These are phyloP conservation scores for Wilcoxina mikolae DNA, from an alignment of 495 filamentous ascomycete genomes.

Conservation along the genomic window DNA sequence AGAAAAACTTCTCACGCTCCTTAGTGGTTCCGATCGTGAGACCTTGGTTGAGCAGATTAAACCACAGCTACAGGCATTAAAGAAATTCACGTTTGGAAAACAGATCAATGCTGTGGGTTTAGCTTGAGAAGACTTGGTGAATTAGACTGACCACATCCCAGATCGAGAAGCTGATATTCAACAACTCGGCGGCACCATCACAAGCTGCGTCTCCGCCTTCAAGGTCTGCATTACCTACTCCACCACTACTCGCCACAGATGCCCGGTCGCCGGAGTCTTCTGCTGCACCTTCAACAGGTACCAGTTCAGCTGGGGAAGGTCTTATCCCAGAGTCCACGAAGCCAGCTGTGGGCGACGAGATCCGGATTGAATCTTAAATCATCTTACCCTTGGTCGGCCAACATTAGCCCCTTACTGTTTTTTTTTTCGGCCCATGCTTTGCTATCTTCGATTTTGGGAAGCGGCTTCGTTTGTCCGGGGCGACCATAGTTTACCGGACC, in stretches of 20 bases:
- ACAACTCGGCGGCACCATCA: constrained; percentile 26
- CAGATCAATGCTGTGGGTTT: constrained; percentile 41
- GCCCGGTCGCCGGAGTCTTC: constrained; percentile 37
- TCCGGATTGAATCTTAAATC: background rate
- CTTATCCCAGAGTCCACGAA: background rate
- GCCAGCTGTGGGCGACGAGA: background rate
- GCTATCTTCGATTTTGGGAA: background rate
- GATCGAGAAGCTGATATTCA: constrained; percentile 30
- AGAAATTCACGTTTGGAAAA: constrained; percentile 60
- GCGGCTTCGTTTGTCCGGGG: background rate
- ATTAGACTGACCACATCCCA: constrained; percentile 6
- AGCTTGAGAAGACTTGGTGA: background rate
- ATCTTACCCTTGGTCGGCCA: too few relatives aligned
- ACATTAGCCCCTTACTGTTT: background rate
- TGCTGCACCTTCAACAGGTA: constrained; percentile 34
- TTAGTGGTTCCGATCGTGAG: constrained; percentile 50
- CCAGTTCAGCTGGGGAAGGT: constrained; percentile 24
- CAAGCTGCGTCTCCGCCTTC: constrained; percentile 29
- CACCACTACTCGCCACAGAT: constrained; percentile 34
- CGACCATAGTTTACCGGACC: background rate
- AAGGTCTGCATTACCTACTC: constrained; percentile 33
- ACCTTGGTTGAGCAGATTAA: constrained; percentile 57
- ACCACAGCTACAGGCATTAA: constrained; percentile 55
- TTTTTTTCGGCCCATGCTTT: background rate
- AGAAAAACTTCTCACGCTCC: constrained; percentile 67